Percentiles rank a stretch among this genome's conserved stretches.
These are phyloP conservation scores for Trichaptum fuscoviolaceum DNA, from an alignment of 768 basidiomycete genomes.

Conservation along the genomic window DNA sequence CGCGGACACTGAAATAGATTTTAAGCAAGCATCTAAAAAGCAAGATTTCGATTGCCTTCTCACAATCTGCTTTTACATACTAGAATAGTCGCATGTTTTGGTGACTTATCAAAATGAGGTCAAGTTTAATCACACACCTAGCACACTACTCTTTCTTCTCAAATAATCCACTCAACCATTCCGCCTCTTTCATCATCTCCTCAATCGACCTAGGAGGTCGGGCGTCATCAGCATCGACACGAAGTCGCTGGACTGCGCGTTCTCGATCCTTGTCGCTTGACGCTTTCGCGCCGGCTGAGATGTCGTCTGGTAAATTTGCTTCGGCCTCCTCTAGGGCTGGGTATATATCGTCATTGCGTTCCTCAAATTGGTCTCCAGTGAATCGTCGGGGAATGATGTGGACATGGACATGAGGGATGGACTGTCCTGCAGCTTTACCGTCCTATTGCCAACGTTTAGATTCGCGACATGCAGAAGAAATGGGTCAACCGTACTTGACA, in stretches of 20 bases:
- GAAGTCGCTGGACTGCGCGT: slow-evolving; percentile 33
- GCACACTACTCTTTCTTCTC: slow-evolving; percentile 12
- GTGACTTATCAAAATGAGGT: too few species aligned
- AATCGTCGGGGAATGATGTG: slow-evolving; percentile 84
- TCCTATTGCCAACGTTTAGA: slow-evolving; percentile 45
- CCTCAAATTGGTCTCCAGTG: slow-evolving; percentile 59
- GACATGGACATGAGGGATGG: slow-evolving; percentile 93
- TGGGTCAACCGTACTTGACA: slow-evolving; percentile 62
- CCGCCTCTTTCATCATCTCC: slow-evolving; percentile 81
- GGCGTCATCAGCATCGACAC: slow-evolving; percentile 67
- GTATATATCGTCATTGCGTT: slow-evolving; percentile 69
- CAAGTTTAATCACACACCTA: too few species aligned
- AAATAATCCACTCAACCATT: slow-evolving; percentile 60
- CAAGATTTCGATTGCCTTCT: too few species aligned
- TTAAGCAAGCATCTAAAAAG: too few species aligned
- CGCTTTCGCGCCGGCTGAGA: slow-evolving; percentile 16
- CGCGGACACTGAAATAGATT: too few species aligned
- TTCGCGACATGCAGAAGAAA: background rate
- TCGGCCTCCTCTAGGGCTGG: slow-evolving; percentile 70
- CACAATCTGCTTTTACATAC: too few species aligned
- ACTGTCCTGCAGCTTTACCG: slow-evolving; percentile 79
- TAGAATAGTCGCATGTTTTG: too few species aligned
- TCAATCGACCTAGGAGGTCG: slow-evolving; percentile 53
- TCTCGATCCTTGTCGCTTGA: slow-evolving; percentile 20
- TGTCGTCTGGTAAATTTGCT: slow-evolving; percentile 37